Evolutionary conservation across 306 rosid genomes (phyloP).

Genomic region (Vigna nakashimae): DNA sequence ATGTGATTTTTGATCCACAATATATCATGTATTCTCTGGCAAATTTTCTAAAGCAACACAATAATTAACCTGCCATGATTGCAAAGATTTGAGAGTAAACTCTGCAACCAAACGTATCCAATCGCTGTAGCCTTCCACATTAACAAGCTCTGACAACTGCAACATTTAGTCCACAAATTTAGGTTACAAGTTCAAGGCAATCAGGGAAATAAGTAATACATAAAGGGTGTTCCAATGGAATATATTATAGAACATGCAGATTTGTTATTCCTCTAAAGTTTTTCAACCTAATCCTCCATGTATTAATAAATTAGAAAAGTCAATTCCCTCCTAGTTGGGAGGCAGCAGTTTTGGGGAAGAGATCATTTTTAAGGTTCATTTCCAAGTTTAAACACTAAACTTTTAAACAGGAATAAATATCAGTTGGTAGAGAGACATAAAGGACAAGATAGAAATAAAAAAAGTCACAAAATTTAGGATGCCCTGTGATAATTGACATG

Average conservation of each 20-base stretch:
- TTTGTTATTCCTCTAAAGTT: slow-evolving; percentile 11
- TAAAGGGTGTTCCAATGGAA: neutral
- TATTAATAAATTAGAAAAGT: slow-evolving; percentile 20
- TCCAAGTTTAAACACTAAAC: slow-evolving; percentile 9
- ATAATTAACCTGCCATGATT: slow-evolving; percentile 92
- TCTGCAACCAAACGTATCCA: slow-evolving; percentile 98
- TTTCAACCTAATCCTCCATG: neutral
- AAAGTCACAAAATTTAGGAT: neutral
- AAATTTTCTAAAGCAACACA: slow-evolving; percentile 35
- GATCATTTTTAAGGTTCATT: neutral
- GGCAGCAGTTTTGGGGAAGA: slow-evolving; percentile 28
- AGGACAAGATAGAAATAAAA: neutral
- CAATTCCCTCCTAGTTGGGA: neutral
- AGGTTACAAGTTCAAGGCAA: slow-evolving; percentile 28
- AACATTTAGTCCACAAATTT: slow-evolving; percentile 45
- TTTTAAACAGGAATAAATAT: slow-evolving; percentile 11
- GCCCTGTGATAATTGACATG: slow-evolving; percentile 8
- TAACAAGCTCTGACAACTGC: slow-evolving; percentile 95
- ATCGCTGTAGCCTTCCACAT: slow-evolving; percentile 96
- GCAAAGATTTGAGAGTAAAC: slow-evolving; percentile 94
- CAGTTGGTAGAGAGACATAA: neutral
- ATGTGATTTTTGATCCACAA: neutral
- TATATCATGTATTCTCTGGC: slow-evolving; percentile 22
- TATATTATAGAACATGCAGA: slow-evolving; percentile 29
- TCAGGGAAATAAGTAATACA: slow-evolving; percentile 1